phyloP scores from a whole-genome alignment of 352 stramenopile species.

The Thalassiosira mediterranea region DNA sequence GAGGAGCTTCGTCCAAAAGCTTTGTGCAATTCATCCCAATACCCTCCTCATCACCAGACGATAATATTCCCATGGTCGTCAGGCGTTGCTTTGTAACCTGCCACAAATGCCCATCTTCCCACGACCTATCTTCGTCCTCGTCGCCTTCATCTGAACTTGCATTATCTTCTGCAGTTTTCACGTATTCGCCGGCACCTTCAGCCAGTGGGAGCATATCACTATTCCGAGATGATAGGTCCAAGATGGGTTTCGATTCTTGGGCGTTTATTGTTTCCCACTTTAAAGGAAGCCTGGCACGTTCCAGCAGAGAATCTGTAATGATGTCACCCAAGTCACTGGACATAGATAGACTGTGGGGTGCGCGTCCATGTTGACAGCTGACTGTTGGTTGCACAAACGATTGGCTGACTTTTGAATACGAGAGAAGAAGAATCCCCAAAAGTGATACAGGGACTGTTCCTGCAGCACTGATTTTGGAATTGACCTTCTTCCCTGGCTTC shows the following conservation, averaged over 20 bases:
- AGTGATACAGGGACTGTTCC: constrained; percentile 9
- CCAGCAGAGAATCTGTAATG: constrained; percentile 22
- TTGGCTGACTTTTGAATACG: not conserved
- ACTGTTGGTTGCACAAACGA: not conserved
- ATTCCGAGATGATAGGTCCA: constrained; percentile 34
- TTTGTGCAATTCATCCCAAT: constrained; percentile 8
- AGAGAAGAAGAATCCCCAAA: constrained; percentile 14
- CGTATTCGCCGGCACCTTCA: constrained; percentile 7
- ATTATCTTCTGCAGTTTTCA: not conserved
- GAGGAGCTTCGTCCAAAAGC: constrained; percentile 30
- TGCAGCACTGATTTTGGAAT: too few relatives aligned
- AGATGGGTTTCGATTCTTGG: constrained; percentile 30
- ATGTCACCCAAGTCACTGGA: not conserved
- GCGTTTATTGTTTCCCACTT: constrained; percentile 28
- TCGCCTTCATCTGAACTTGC: not conserved
- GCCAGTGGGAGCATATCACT: constrained; percentile 30
- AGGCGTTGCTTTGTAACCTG: constrained; percentile 31
- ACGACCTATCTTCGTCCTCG: constrained; percentile 2
- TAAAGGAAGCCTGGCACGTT: constrained; percentile 29
- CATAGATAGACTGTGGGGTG: not conserved
- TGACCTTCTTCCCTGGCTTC: constrained; percentile 13
- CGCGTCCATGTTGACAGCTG: not conserved
- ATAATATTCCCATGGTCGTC: constrained; percentile 23
- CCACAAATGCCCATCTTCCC: constrained; percentile 40
- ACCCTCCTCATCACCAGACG: not conserved